Conservation (phyloP, 140 eudicot species). For the Anethum foeniculum region DNA sequence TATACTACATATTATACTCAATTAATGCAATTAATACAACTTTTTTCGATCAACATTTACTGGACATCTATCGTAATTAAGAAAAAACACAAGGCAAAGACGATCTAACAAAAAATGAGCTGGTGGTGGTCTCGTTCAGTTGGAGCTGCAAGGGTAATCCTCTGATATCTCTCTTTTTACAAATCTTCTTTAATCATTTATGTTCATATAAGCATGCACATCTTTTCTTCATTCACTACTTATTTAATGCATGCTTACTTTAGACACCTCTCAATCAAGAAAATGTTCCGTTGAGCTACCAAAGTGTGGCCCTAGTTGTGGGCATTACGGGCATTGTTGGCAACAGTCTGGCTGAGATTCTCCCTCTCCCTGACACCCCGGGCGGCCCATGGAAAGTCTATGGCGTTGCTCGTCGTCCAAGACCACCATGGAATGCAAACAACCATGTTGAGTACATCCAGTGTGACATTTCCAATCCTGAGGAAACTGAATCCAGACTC, state of each 20-base stretch:
- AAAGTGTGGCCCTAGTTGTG: conserved; percentile 1
- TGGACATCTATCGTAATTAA: too few species aligned
- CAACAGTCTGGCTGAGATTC: conserved; percentile 12
- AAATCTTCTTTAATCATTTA: background rate
- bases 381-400: conserved; percentile 11
- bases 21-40: too few species aligned
- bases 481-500: conserved; percentile 40
- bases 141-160: background rate
- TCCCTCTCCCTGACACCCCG: conserved; percentile 1
- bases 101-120: background rate
- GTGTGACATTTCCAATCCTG: conserved; percentile 64
- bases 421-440: conserved; percentile 45
- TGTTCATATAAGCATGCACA: too few species aligned
- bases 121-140: conserved; percentile 12
- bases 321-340: background rate
- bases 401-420: conserved; percentile 23
- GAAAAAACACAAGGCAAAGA: background rate
- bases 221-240: background rate
- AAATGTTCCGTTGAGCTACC: background rate
- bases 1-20: too few species aligned
- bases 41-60: too few species aligned
- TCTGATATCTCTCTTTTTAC: background rate
- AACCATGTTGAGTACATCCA: conserved; percentile 71
- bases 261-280: background rate
- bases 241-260: background rate